Evolutionary conservation across 805 yeast genomes (phyloP).

Genomic region (Blastobotrys chiropterorum): DNA sequence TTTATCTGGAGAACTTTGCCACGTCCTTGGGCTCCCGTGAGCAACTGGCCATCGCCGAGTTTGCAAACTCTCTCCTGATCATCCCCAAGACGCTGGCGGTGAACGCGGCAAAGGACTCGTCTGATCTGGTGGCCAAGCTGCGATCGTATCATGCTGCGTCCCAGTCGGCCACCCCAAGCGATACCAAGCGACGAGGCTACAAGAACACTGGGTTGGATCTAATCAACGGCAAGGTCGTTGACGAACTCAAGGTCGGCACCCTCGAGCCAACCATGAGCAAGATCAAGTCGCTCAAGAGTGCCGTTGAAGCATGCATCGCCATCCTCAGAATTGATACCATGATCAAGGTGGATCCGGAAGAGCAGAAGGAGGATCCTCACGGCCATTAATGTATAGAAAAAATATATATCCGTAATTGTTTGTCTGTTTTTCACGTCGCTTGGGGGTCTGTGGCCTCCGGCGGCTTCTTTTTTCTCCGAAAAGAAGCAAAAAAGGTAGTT

Average conservation of each 20-base stretch:
- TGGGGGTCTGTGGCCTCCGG: no score
- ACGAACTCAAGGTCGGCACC: slow-evolving; percentile 78
- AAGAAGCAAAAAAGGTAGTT: background rate
- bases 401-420: background rate
- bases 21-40: slow-evolving; percentile 97
- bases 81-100: slow-evolving; percentile 96
- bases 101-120: slow-evolving; percentile 95
- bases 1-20: slow-evolving; percentile 92
- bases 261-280: slow-evolving; percentile 93
- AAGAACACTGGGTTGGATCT: slow-evolving; percentile 90
- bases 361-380: slow-evolving; percentile 73
- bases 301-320: slow-evolving; percentile 97
- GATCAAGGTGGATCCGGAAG: slow-evolving; percentile 96
- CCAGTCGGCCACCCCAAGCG: slow-evolving; percentile 80
- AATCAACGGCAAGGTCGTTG: slow-evolving; percentile 84
- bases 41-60: slow-evolving; percentile 96
- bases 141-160: slow-evolving; percentile 95
- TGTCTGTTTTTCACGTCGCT: no score
- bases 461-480: background rate
- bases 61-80: slow-evolving; percentile 80
- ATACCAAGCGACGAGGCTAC: slow-evolving; percentile 75
- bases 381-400: slow-evolving; percentile 46
- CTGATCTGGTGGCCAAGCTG: slow-evolving; percentile 89
- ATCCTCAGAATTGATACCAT: slow-evolving; percentile 96
- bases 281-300: slow-evolving; percentile 87